A percentile compares a stretch with the other conserved stretches of the same genome.
These are phyloP conservation scores for Neurospora sp. DNA, from an alignment of 495 filamentous ascomycete genomes.

Conservation along the genomic window DNA sequence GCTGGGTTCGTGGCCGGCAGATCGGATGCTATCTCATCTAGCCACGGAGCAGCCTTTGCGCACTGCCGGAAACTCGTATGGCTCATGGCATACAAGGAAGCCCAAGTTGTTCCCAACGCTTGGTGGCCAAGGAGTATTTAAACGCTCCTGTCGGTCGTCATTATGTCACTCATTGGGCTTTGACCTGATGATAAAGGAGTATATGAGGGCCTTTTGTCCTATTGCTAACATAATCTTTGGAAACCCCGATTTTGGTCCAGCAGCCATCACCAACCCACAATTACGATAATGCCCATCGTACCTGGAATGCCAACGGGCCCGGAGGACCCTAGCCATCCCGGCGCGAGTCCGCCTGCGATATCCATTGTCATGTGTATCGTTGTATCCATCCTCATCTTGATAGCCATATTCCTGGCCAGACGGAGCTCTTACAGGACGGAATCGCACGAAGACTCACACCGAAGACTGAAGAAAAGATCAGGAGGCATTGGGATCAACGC, in stretches of 20 bases:
- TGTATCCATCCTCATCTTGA: constrained; percentile 4
- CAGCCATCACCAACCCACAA: neutral
- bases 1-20: neutral
- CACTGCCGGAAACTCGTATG: neutral
- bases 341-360: neutral
- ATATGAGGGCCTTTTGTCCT: neutral
- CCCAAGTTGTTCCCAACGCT: neutral
- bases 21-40: neutral
- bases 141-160: neutral
- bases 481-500: neutral
- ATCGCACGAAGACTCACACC: neutral
- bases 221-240: neutral
- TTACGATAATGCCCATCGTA: neutral
- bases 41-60: neutral
- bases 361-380: constrained; percentile 6
- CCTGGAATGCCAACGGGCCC: neutral
- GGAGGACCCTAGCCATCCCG: neutral
- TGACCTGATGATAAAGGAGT: neutral
- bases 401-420: constrained; percentile 4
- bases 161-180: neutral
- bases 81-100: neutral
- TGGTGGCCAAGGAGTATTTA: neutral
- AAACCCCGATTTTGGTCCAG: constrained; percentile 1
- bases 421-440: neutral
- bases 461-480: neutral